phyloP scores from a whole-genome alignment of 169 alveolate genomes.

The Babesia bigemina region DNA sequence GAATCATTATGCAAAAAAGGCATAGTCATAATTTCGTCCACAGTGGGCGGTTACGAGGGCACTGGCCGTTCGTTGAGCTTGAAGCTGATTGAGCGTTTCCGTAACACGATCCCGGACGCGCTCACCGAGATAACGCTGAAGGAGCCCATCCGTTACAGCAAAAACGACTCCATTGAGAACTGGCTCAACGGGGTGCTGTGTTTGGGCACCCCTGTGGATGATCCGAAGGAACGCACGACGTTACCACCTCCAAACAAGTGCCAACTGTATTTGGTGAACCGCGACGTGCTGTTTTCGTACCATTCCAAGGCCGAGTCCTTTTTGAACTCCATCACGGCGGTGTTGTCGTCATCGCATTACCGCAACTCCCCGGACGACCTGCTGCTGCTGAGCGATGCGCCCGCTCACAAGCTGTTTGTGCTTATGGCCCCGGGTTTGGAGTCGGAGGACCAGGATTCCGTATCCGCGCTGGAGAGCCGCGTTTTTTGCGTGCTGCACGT shows the following conservation, averaged over 20 bases:
- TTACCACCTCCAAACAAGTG: slow-evolving; percentile 93
- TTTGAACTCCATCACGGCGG: slow-evolving; percentile 92
- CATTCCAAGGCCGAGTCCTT: slow-evolving; percentile 96
- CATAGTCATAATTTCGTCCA: slow-evolving; percentile 94
- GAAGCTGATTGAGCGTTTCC: slow-evolving; percentile 86
- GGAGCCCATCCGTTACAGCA: slow-evolving; percentile 97
- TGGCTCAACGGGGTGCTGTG: slow-evolving; percentile 96
- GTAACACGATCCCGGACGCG: slow-evolving; percentile 79
- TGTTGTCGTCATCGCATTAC: slow-evolving; percentile 97
- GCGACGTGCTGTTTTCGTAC: slow-evolving; percentile 96
- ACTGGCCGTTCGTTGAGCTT: slow-evolving; percentile 98
- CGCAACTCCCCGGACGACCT: slow-evolving; percentile 99
- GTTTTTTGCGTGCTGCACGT: slow-evolving; percentile 89
- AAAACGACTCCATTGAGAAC: slow-evolving; percentile 95
- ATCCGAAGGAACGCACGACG: slow-evolving; percentile 81
- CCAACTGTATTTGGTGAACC: slow-evolving; percentile 93
- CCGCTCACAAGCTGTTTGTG: slow-evolving; percentile 96
- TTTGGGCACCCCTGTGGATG: slow-evolving; percentile 91
- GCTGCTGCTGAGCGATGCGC: slow-evolving; percentile 98
- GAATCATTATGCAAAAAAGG: slow-evolving; percentile 91
- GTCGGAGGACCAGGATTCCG: slow-evolving; percentile 22
- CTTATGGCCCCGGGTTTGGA: slow-evolving; percentile 64
- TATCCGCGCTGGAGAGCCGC: slow-evolving; percentile 70
- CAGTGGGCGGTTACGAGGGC: slow-evolving; percentile 99
- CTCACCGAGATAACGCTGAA: slow-evolving; percentile 85